Evolutionary conservation across 768 basidiomycete species (phyloP).

Genomic region (Mycena alexandri): DNA sequence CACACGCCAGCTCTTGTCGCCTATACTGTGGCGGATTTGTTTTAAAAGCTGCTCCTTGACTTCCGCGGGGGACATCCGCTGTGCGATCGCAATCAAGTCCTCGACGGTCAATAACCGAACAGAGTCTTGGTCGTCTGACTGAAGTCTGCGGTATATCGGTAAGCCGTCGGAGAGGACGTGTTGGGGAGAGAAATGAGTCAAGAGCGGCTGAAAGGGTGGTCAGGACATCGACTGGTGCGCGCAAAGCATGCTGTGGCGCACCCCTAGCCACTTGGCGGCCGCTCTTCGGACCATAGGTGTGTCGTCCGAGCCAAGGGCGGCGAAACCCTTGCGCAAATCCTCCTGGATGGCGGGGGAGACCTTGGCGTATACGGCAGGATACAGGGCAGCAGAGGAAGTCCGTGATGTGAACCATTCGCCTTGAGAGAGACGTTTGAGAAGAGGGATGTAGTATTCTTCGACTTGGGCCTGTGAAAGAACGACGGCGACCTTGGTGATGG

Average conservation of each 20-base stretch:
- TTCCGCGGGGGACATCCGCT: conserved; percentile 87
- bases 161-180: conserved; percentile 90
- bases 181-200: conserved; percentile 82
- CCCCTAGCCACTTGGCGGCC: conserved; percentile 96
- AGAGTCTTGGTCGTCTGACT: conserved; percentile 97
- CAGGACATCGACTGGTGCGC: conserved; percentile 12
- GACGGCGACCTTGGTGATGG: conserved; percentile 89
- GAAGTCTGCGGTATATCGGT: conserved; percentile 92
- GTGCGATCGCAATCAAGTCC: conserved; percentile 92
- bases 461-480: conserved; percentile 84
- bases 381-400: conserved; percentile 95
- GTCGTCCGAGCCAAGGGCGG: conserved; percentile 88
- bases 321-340: conserved; percentile 89
- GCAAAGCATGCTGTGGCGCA: conserved; percentile 57
- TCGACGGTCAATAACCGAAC: conserved; percentile 96
- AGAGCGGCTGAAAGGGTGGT: conserved; percentile 71
- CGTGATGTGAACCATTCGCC: conserved; percentile 99
- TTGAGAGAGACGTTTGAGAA: conserved; percentile 87
- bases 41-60: conserved; percentile 91
- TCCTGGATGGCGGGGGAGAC: conserved; percentile 82
- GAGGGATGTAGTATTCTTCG: conserved; percentile 92
- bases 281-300: conserved; percentile 99
- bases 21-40: conserved; percentile 88
- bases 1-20: conserved; percentile 98
- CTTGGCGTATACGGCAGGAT: conserved; percentile 89